phyloP scores from a whole-genome alignment of 768 basidiomycete genomes.

The Macrolepiota dolichaula region DNA sequence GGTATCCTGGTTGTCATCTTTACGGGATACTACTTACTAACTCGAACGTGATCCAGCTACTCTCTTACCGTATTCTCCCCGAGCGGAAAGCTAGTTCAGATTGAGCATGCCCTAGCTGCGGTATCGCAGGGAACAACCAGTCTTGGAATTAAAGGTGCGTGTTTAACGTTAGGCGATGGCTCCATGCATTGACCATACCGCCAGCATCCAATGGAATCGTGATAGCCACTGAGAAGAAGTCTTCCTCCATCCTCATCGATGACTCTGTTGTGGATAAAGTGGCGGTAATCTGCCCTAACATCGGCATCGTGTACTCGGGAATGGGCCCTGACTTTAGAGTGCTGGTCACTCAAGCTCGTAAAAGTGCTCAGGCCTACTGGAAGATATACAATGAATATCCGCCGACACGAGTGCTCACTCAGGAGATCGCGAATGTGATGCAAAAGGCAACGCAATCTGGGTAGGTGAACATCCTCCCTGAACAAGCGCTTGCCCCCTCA shows the following conservation, averaged over 20 bases:
- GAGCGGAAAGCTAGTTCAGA: slow-evolving; percentile 98
- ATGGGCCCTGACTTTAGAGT: slow-evolving; percentile 99
- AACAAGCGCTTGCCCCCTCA: slow-evolving; percentile 20
- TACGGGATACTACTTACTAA: slow-evolving; percentile 11
- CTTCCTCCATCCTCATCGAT: slow-evolving; percentile 96
- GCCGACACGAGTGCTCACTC: slow-evolving; percentile 91
- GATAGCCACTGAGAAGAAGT: slow-evolving; percentile 99
- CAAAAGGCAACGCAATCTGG: slow-evolving; percentile 99
- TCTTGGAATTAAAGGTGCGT: slow-evolving; percentile 94
- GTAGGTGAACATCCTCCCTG: slow-evolving; percentile 43
- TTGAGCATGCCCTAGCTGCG: slow-evolving; percentile 98
- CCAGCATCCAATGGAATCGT: slow-evolving; percentile 98
- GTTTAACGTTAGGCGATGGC: slow-evolving; percentile 4
- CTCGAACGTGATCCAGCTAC: slow-evolving; percentile 54
- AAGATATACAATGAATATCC: slow-evolving; percentile 99
- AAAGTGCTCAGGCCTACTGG: slow-evolving; percentile 99
- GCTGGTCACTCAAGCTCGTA: slow-evolving; percentile 89
- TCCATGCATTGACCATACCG: slow-evolving; percentile 11
- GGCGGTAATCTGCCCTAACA: slow-evolving; percentile 95
- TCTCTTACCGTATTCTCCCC: slow-evolving; percentile 99
- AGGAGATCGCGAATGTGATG: slow-evolving; percentile 98
- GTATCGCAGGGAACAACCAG: slow-evolving; percentile 95
- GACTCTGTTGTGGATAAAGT: slow-evolving; percentile 98
- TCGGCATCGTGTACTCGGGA: slow-evolving; percentile 98
- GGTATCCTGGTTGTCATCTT: slow-evolving; percentile 32